These are phyloP conservation scores for Chrysanthemum lavandulifolium DNA, from an alignment of 129 eudicot genomes.

Conservation along the genomic window DNA sequence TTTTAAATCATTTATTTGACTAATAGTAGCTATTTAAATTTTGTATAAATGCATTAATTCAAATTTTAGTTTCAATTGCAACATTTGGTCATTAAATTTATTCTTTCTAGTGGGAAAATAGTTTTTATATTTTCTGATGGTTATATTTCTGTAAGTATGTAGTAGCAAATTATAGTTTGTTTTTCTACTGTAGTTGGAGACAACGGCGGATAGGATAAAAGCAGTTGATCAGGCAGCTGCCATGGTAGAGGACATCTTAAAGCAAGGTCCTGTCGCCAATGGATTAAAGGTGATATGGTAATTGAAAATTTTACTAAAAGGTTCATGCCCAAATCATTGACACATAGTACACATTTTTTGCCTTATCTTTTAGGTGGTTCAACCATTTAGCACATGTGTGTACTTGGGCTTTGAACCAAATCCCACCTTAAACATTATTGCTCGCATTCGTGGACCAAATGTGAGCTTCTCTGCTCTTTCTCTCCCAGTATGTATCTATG, in stretches of 20 bases:
- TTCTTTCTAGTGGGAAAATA: neutral
- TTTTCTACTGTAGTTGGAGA: conserved; percentile 63
- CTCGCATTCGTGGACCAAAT: conserved; percentile 98
- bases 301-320: neutral
- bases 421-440: conserved; percentile 68
- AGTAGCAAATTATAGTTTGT: neutral
- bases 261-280: conserved; percentile 46
- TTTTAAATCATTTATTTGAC: no score
- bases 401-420: conserved; percentile 95
- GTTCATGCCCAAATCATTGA: conserved; percentile 15
- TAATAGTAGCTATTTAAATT: no score
- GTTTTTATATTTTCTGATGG: conserved; percentile 1
- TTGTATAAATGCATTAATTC: neutral
- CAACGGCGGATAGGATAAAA: conserved; percentile 82
- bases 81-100: neutral
- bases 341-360: neutral
- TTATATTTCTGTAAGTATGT: neutral
- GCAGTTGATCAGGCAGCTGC: conserved; percentile 98
- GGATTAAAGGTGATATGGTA: conserved; percentile 51
- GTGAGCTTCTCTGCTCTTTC: conserved; percentile 50
- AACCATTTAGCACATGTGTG: conserved; percentile 62
- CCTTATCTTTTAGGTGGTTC: conserved; percentile 41
- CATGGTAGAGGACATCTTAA: conserved; percentile 90
- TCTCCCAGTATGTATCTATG: neutral
- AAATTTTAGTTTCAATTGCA: neutral